Base-by-base conservation (phyloP, 208 protist genomes). In the Porcisia hertigi region DNA sequence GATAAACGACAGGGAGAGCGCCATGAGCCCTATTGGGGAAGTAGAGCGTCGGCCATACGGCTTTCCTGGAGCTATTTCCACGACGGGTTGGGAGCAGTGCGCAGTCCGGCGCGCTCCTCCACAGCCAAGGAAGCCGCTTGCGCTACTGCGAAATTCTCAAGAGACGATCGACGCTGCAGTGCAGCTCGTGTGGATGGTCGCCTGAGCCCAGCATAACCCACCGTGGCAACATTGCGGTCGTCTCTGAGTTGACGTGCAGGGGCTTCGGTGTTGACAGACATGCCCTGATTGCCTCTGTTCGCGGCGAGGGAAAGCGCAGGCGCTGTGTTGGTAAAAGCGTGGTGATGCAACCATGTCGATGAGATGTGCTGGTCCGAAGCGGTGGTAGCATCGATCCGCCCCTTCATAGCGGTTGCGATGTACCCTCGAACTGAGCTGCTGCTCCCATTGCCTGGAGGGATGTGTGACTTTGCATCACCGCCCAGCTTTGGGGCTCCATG, bases 121-220 rank as follows among this genome's bases (percentile, higher is more conserved):
- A 66, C 77, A 43, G 63, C 65, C 34, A 55, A 74, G 34, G 72
- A 49, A 59, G 12, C 73, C 3, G 66, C 71, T 47, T 77, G 77
- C 1, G 72, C 77, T 20, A 62, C 58, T 30, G 65, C 64, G n/a
- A 77, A 77, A 57, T 76, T 76, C 16, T 69, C 65, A 39, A 77
- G 73, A 5, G 77, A 77, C 11, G 76, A 74, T 6, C 71, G 41
- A 59, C 64, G 64, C 25, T 49, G 59, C 18, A 14, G 43, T 34
- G 55, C 55, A 65, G 64, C 53, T 64, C 53, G 36, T 52, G 25
- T 0, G 12, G 66, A 18, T 16, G 6, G 20, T 43, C 36, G 41
- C 8, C 64, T 8, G 43, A 53, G 18, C 9, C 16, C n/a, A 25
- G 64, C 39, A 14, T 53, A 7, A 43, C 11, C n/a, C 64, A 45